Evolutionary conservation across 2,329 filamentous ascomycete species (phyloP).

Genomic region (Ophiocordyceps unilateralis): DNA sequence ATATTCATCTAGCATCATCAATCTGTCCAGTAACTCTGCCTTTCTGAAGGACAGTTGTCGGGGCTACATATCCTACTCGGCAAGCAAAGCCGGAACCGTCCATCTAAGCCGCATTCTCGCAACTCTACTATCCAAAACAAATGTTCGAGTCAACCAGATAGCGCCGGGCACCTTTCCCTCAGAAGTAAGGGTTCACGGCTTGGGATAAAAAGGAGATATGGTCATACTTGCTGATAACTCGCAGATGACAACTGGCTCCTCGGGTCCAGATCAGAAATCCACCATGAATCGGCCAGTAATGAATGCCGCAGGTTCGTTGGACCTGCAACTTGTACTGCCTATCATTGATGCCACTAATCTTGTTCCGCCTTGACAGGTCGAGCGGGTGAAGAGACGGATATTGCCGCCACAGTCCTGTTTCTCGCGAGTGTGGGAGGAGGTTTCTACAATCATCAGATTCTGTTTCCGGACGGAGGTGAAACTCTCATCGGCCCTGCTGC

Average conservation of each 20-base stretch:
- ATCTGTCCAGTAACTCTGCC: constrained; percentile 1
- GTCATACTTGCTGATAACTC: neutral
- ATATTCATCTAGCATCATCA: neutral
- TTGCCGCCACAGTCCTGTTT: neutral
- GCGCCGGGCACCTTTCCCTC: constrained; percentile 1
- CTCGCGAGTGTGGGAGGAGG: neutral
- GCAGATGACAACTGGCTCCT: constrained; percentile 1
- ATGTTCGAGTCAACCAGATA: constrained; percentile 1
- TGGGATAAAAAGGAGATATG: no score
- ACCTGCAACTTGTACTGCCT: neutral
- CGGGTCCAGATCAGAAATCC: constrained; percentile 1
- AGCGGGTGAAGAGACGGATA: neutral
- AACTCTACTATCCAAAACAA: neutral
- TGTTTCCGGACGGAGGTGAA: neutral
- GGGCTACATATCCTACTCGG: neutral
- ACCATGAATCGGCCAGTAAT: neutral
- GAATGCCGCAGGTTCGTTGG: neutral
- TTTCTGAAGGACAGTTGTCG: neutral
- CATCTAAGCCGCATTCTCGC: constrained; percentile 1
- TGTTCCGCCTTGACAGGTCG: neutral
- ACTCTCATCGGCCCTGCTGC: constrained; percentile 1
- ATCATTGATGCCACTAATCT: neutral
- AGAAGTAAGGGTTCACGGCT: neutral
- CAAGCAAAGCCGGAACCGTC: constrained; percentile 1
- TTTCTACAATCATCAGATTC: constrained; percentile 1